Base-by-base conservation (phyloP, 192 early-diverging fungal genomes). In the Helicostylum pulchrum region DNA sequence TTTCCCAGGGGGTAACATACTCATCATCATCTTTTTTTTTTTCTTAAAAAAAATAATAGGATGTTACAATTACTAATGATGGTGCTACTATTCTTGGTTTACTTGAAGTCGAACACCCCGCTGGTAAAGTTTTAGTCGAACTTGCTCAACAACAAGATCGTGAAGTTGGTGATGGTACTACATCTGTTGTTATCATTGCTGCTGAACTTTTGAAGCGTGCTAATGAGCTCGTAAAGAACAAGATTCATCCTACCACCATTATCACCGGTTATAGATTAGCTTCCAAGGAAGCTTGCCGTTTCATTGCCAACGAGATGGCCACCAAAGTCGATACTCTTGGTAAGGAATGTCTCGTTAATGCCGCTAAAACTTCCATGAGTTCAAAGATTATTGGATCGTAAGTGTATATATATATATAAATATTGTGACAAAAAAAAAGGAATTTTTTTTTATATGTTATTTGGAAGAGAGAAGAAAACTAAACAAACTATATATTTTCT, bases 131-230 rank as follows among this genome's bases (percentile, higher is more conserved):
- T 26, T 77, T 99, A 23, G 96, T 99, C 12, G 96, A 99, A 78
- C 87, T 99, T 31, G 95, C 97, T 42, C 94, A 99, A 75, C 97
- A 98, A 77, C 97, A 99, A 80, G 97, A 99, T 80, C 94, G 94
- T 64, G 97, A 99, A 77, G 97, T 99, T 1, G 97, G 97, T 48
- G 97, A 99, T 76, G 97, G 97, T 12, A 99, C 97, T 5, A 99
- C 97, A 1, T 98, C 96, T 2, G 97, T 99, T 14, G 97, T 99
- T 9, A 96, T 99, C 61, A 95, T 99, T 70, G 97, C 97, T 3
- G 94, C 97, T 6, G 97, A 99, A 77, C 83, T 99, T 32, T 83
- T 99, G 73, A 84, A 88, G 50, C 86, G 96, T 57, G 97, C 94
- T 32, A 97, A 97, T 74, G 97, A 99, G 61, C 83, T 99, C 51